Base-by-base conservation (phyloP, 2,329 filamentous ascomycete genomes). In the Zymoseptoria brevis region DNA sequence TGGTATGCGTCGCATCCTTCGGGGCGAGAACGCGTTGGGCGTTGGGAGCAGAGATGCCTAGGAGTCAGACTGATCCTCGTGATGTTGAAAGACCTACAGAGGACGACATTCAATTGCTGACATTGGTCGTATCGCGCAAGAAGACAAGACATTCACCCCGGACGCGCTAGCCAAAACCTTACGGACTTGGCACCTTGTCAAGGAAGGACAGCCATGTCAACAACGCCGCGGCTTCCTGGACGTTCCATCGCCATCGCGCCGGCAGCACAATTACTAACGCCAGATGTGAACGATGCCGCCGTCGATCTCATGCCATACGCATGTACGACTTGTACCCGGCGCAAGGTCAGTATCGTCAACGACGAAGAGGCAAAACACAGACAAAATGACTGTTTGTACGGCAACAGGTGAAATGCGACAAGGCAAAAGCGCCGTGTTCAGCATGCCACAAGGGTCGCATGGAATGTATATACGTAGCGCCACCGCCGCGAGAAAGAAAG, bases 391-490 rank as follows among this genome's bases (percentile, higher is more conserved):
- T 45, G 50, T 19, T 24, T 21, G 50, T 19, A 19, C 8, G 19
- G 19, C 8, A 11, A 51, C 11, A 51, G 50, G 51, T 53, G 51
- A 53, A 53, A 30, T 53, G 51, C 16, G 69, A 76, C 62, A 72
- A 68, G 56, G 55, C 59, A 5, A 16, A 45, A 45, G 58, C 74
- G 3, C 61, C 62, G 11, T 76, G 74, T 62, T 68, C 69, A 2
- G 69, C 69, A 22, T 76, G 74, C 60, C 62, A 60, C 8, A 74
- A 71, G 58, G 60, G 62, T 16, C 70, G 72, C 52, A 62, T 75
- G 2, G 65, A 73, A 13, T 80, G 77, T 60, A 26, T 70, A 6
- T 80, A 79, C 50, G 72, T 74, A 58, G 69, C 72, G 19, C 76
- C 75, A 1, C 65, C 66, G 3, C 73, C 75, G 19, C 72, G 75